Percentiles rank a stretch among this genome's conserved stretches.
These are phyloP conservation scores for Tinospora cordifolia DNA, from an alignment of 164 flowering plant genomes.

Conservation along the genomic window DNA sequence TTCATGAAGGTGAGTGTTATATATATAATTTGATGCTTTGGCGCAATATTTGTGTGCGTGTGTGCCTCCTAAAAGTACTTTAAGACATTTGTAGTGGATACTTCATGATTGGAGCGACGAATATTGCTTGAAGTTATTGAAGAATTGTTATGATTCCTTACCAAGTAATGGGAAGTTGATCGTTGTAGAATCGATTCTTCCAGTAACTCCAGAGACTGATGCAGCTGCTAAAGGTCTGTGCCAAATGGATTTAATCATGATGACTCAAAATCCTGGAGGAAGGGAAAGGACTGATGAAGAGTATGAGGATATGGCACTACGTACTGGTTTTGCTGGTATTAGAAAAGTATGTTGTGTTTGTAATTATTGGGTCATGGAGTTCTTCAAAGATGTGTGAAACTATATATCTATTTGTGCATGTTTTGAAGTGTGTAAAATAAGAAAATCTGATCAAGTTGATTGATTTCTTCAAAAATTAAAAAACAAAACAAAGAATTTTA, in stretches of 20 bases:
- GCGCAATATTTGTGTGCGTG: too few relatives aligned
- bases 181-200: background rate
- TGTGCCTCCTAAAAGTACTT: too few relatives aligned
- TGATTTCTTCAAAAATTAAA: too few relatives aligned
- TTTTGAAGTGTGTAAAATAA: too few relatives aligned
- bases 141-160: too few relatives aligned
- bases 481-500: too few relatives aligned
- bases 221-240: background rate
- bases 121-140: background rate
- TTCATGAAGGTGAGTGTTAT: conserved; percentile 29
- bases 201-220: background rate
- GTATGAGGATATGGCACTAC: conserved; percentile 15
- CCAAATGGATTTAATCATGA: conserved; percentile 12
- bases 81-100: conserved; percentile 10
- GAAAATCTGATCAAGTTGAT: too few relatives aligned
- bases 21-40: too few relatives aligned
- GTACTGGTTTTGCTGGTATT: conserved; percentile 13
- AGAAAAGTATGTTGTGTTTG: conserved; percentile 6
- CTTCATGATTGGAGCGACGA: conserved; percentile 25
- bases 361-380: conserved; percentile 21
- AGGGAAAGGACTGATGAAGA: conserved; percentile 20
- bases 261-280: conserved; percentile 15
- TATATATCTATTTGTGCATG: too few relatives aligned
- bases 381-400: conserved; percentile 7
- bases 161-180: too few relatives aligned